Evolutionary conservation across 2,329 filamentous ascomycete genomes (phyloP).

Genomic region (Xylaria sp.): DNA sequence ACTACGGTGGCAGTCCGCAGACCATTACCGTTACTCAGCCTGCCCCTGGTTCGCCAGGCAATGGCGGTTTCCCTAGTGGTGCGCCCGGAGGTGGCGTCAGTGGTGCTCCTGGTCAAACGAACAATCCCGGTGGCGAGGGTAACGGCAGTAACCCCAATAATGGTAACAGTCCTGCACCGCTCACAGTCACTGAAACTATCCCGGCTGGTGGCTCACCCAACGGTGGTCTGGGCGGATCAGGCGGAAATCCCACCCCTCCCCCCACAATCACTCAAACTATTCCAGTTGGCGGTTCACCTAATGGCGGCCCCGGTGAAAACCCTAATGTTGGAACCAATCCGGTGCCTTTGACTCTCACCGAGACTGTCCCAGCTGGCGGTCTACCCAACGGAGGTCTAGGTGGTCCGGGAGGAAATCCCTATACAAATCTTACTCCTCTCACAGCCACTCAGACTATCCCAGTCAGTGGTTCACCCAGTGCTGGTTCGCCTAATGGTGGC

Average conservation of each 20-base stretch:
- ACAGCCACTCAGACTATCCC: constrained; percentile 23
- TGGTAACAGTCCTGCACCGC: constrained; percentile 11
- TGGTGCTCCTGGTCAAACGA: not conserved
- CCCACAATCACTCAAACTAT: constrained; percentile 21
- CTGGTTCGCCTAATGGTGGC: too few species aligned
- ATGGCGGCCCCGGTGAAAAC: not conserved
- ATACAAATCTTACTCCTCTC: constrained; percentile 12
- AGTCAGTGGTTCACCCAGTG: not conserved
- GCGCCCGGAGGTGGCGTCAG: constrained; percentile 7
- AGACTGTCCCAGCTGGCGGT: constrained; percentile 18
- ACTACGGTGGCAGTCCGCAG: constrained; percentile 10
- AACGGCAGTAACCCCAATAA: constrained; percentile 6
- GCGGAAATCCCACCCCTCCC: constrained; percentile 2
- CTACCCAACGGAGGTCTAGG: not conserved
- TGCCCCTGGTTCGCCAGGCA: constrained; percentile 19
- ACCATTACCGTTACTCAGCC: constrained; percentile 26
- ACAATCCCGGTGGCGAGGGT: constrained; percentile 3
- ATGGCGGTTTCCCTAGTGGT: constrained; percentile 4
- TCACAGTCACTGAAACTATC: constrained; percentile 22
- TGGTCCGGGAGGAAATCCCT: constrained; percentile 6
- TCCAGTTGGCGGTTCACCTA: constrained; percentile 14
- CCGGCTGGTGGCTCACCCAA: constrained; percentile 12
- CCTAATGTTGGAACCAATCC: constrained; percentile 16
- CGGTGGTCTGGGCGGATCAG: not conserved
- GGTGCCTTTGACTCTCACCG: constrained; percentile 14